Percentiles rank a stretch among this genome's conserved stretches.
Evolutionary conservation across 202 grass and related monocot genomes (phyloP).

Genomic region (Setaria italica): DNA sequence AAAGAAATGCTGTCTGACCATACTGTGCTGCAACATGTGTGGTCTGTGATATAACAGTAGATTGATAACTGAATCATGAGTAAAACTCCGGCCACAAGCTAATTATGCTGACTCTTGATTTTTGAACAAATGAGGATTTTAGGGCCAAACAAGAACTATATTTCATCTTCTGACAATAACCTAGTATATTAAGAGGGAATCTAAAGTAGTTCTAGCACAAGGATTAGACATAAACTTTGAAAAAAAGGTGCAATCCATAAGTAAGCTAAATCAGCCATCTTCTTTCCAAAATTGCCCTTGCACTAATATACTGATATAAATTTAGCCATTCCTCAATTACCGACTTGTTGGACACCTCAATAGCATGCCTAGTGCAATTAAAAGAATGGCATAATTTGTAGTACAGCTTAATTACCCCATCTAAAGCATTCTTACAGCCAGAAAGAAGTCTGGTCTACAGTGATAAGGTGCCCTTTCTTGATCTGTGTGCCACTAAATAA

Average conservation of each 20-base stretch:
- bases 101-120: slow-evolving; percentile 6
- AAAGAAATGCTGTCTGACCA: slow-evolving; percentile 93
- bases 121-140: slow-evolving; percentile 7
- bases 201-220: slow-evolving; percentile 24
- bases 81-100: too few species aligned
- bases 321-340: background rate
- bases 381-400: background rate
- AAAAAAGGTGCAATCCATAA: slow-evolving; percentile 17
- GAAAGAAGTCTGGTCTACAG: slow-evolving; percentile 8
- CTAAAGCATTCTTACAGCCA: background rate
- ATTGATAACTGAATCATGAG: slow-evolving; percentile 23
- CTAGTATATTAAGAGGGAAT: slow-evolving; percentile 2
- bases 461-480: slow-evolving; percentile 17
- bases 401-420: slow-evolving; percentile 14
- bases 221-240: slow-evolving; percentile 11
- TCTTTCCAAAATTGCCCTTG: slow-evolving; percentile 5
- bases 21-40: slow-evolving; percentile 97
- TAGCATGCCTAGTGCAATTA: background rate
- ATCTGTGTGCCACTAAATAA: slow-evolving; percentile 14
- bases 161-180: slow-evolving; percentile 19
- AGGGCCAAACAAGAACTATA: slow-evolving; percentile 8
- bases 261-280: slow-evolving; percentile 28
- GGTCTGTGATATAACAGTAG: slow-evolving; percentile 60
- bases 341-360: background rate
- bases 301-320: background rate